Conservation (phyloP, 768 basidiomycete genomes). For the Hericium alpestre region DNA sequence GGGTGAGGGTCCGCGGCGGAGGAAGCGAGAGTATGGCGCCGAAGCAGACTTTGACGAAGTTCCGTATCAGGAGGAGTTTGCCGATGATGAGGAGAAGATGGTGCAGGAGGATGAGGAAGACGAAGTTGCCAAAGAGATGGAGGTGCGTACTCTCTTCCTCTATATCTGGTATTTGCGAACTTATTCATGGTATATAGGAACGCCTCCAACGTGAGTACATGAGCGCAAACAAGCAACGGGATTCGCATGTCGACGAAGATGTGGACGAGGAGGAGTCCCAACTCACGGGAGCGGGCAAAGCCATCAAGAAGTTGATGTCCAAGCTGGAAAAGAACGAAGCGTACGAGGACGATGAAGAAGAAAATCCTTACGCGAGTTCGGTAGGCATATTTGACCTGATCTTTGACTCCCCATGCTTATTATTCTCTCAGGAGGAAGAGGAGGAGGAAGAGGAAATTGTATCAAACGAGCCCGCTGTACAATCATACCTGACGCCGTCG, state of each 20-base stretch:
- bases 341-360: conserved; percentile 68
- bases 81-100: conserved; percentile 74
- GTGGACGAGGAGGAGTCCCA: conserved; percentile 56
- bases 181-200: conserved; percentile 38
- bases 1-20: conserved; percentile 36
- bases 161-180: not conserved
- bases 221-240: conserved; percentile 62
- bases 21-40: conserved; percentile 51
- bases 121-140: conserved; percentile 65
- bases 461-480: conserved; percentile 34
- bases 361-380: conserved; percentile 75
- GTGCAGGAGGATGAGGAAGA: conserved; percentile 70
- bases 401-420: not conserved
- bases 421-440: conserved; percentile 46
- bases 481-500: conserved; percentile 37
- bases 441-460: conserved; percentile 55
- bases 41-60: conserved; percentile 81
- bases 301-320: conserved; percentile 78
- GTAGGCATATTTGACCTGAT: conserved; percentile 23
- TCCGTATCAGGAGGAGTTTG: conserved; percentile 73
- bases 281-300: conserved; percentile 60
- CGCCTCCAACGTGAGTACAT: conserved; percentile 77
- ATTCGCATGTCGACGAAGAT: conserved; percentile 60
- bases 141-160: conserved; percentile 33
- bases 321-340: conserved; percentile 73